Conservation (phyloP, 148 eudicot genomes). For the Rhododendron henanense region DNA sequence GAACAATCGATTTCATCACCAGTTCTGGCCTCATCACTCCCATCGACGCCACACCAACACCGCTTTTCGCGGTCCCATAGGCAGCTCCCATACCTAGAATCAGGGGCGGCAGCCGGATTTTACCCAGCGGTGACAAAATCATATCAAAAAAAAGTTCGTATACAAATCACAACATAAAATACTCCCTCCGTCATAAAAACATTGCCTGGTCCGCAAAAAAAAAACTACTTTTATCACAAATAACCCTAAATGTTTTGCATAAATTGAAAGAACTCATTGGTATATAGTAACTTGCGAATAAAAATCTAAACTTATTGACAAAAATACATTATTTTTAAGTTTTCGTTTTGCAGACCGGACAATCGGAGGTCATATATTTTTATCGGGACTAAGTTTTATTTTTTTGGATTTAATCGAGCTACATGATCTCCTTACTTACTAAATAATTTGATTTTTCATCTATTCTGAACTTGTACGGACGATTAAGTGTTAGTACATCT, state of each 20-base stretch:
- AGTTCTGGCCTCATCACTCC: conserved; percentile 57
- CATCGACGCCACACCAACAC: conserved; percentile 54
- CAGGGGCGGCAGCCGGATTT: neutral
- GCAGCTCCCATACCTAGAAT: conserved; percentile 47
- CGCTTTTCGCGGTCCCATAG: conserved; percentile 51
- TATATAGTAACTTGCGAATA: no score
- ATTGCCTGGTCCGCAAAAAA: neutral
- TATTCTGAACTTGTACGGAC: neutral
- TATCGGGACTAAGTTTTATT: neutral
- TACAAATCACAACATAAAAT: neutral
- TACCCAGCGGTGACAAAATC: neutral
- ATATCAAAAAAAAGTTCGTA: no score
- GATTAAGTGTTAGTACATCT: no score
- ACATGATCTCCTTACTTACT: neutral
- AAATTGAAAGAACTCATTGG: no score
- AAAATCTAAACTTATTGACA: neutral
- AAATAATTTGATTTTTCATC: neutral
- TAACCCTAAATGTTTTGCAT: no score
- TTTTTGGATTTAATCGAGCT: no score
- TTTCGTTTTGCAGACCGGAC: no score
- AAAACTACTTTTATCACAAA: no score
- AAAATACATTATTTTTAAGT: neutral
- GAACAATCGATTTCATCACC: conserved; percentile 52
- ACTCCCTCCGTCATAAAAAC: neutral
- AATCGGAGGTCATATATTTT: no score